Conservation (phyloP, 768 basidiomycete species). For the Boletus fagicola region DNA sequence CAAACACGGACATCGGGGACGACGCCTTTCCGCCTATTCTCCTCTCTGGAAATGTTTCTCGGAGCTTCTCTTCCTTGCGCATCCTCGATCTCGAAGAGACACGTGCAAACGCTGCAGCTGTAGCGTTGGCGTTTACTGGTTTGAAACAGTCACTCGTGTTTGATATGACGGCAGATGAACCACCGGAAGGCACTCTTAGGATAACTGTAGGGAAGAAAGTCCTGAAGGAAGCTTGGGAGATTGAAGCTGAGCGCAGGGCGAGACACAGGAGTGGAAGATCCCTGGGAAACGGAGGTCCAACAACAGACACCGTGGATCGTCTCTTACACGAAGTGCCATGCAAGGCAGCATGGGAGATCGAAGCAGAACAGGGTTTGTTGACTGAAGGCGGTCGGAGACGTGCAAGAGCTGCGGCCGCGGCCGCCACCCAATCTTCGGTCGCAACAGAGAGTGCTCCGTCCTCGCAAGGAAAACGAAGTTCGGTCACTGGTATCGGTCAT, state of each 20-base stretch:
- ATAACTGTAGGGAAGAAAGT: constrained; percentile 70
- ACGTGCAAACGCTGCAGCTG: constrained; percentile 45
- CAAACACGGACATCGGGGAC: constrained; percentile 58
- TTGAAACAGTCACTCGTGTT: constrained; percentile 54
- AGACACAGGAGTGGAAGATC: constrained; percentile 41
- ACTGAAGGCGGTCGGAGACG: constrained; percentile 73
- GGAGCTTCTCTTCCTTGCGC: constrained; percentile 50
- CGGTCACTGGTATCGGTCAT: constrained; percentile 22
- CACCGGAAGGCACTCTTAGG: constrained; percentile 48
- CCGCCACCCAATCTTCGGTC: constrained; percentile 39
- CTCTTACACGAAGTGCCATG: constrained; percentile 31
- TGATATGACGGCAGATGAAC: constrained; percentile 53
- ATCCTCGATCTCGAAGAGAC: constrained; percentile 70
- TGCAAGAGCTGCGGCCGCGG: constrained; percentile 45
- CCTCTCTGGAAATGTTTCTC: constrained; percentile 14
- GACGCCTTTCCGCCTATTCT: constrained; percentile 48
- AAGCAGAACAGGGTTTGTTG: constrained; percentile 70
- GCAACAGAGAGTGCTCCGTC: constrained; percentile 4
- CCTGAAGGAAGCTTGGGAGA: constrained; percentile 75
- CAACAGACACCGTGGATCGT: neutral
- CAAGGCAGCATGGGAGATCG: constrained; percentile 80
- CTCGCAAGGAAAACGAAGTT: constrained; percentile 19
- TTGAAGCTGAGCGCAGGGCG: constrained; percentile 62
- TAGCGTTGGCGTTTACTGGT: constrained; percentile 44
- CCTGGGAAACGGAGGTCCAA: constrained; percentile 18